Base-by-base conservation (phyloP, 306 rosid genomes). In the Cicer yamashitae region DNA sequence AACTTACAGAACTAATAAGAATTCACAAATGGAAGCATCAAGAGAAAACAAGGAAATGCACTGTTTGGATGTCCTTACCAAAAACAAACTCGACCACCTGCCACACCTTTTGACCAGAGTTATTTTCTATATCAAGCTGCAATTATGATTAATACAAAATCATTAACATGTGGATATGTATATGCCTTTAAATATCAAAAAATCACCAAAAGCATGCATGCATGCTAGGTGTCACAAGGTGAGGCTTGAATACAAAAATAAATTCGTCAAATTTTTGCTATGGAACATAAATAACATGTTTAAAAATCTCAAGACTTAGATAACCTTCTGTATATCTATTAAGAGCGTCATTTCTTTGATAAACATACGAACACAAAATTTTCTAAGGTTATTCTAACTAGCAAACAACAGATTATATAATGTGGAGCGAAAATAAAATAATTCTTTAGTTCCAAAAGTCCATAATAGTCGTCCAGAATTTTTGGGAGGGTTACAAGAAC, bases 101-200 rank as follows among this genome's bases (percentile, higher is more conserved):
- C 99, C 99, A 94, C 51, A 73, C 80, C 83, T 85, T 88, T 81
- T 94, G 99, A 80, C 56, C 92, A 50, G 90, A 83, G 84, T 61
- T 94, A 52, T 92, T 75, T 84, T 80, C 83, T 77, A 94, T 84
- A 81, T 94, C 99, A 73, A 94, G 99, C 99, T 94, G 93, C 85
- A 81, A 87, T 62, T 46, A 47, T 65, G 57, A 83, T 59, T 58
- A 74, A 66, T 67, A 18, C 66, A 69, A 62, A 67, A 75, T 70
- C 22, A 73, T 84, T 53, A 82, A 70, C 38, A 70, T 67, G 39
- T 56, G 40, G 58, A 71, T 40, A 58, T 1, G 7, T 2, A 60
- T n/a, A 41, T 0, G n/a, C 30, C 60, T 78, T 37, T 14, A 68
- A 45, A 57, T 71, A n/a, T 10, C 39, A 30, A 30, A 50, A 70